Conservation (phyloP, 805 yeast genomes). For the Kuraishia capsulata region DNA sequence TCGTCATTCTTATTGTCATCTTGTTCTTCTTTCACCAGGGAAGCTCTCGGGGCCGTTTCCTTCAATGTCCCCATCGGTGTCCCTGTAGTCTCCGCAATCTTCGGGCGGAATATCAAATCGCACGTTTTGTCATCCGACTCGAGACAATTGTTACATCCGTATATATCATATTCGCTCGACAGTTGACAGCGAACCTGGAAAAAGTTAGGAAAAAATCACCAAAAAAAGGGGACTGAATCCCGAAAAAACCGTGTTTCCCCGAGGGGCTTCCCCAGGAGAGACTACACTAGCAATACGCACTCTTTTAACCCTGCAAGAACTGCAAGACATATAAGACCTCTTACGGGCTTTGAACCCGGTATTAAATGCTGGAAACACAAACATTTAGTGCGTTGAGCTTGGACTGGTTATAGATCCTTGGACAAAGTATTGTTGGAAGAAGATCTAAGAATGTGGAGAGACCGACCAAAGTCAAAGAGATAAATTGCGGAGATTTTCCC, state of each 20-base stretch:
- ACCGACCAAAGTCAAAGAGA: too few relatives aligned
- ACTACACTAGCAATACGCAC: slow-evolving; percentile 5
- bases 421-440: too few relatives aligned
- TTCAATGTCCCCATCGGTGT: background rate
- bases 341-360: slow-evolving; percentile 18
- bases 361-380: slow-evolving; percentile 23
- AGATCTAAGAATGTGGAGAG: too few relatives aligned
- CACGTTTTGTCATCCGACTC: background rate
- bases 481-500: too few relatives aligned
- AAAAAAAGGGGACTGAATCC: too few relatives aligned
- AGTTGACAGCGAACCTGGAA: slow-evolving; percentile 7
- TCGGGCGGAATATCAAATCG: background rate
- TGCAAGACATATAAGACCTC: slow-evolving; percentile 20
- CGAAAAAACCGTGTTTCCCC: too few relatives aligned
- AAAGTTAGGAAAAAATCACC: background rate
- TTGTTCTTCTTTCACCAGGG: background rate
- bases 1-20: background rate
- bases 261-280: too few relatives aligned
- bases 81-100: background rate
- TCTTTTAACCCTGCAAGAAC: slow-evolving; percentile 16
- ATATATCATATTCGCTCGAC: slow-evolving; percentile 7
- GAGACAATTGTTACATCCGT: slow-evolving; percentile 9
- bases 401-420: too few relatives aligned
- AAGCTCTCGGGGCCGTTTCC: background rate
- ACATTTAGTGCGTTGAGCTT: slow-evolving; percentile 10